These are phyloP conservation scores for Colletotrichum acutatum DNA, from an alignment of 2,329 filamentous ascomycete genomes.

Conservation along the genomic window DNA sequence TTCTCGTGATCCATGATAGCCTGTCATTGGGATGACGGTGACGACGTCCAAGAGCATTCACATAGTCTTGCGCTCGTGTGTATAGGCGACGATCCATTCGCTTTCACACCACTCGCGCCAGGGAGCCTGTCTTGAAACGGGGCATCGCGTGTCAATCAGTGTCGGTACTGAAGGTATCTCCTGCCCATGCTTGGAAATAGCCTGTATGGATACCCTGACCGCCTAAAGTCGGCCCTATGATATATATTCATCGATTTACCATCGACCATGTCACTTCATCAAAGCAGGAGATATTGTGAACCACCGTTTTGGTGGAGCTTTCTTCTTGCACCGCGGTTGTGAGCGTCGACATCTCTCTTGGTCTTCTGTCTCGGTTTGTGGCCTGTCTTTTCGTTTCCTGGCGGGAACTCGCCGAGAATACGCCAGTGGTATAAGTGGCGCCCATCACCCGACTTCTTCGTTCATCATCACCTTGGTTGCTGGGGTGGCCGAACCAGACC, in stretches of 20 bases:
- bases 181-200: background rate
- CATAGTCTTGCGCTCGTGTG: background rate
- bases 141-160: slow-evolving; percentile 28
- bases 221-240: background rate
- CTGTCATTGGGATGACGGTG: slow-evolving; percentile 31
- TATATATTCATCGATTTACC: background rate
- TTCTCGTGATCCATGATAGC: slow-evolving; percentile 27
- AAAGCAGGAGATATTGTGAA: background rate
- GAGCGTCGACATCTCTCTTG: background rate
- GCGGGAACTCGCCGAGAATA: slow-evolving; percentile 6
- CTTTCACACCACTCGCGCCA: slow-evolving; percentile 19
- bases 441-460: background rate
- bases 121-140: slow-evolving; percentile 20
- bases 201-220: background rate
- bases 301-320: background rate
- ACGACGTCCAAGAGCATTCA: slow-evolving; percentile 32
- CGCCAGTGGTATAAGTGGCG: slow-evolving; percentile 10
- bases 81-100: background rate
- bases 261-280: background rate
- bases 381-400: slow-evolving; percentile 3
- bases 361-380: background rate
- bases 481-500: background rate
- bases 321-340: background rate
- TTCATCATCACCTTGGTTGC: background rate
- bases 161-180: background rate